Base-by-base conservation (phyloP, 257 asterid species). In the Capsicum pubescens region DNA sequence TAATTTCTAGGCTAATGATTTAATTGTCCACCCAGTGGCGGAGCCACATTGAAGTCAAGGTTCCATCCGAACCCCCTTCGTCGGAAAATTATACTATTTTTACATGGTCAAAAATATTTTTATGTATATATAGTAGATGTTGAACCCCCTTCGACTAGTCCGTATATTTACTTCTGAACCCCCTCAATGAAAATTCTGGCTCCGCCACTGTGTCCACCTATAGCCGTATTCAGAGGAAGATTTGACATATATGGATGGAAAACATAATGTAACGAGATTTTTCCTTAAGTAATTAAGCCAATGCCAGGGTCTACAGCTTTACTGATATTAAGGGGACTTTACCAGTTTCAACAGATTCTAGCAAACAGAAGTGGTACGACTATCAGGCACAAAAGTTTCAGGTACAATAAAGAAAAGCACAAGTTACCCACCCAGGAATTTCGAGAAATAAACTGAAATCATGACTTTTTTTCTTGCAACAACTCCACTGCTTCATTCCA, bases 401-500 rank as follows among this genome's bases (percentile, higher is more conserved):
- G 26, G 48, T 26, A 76, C 13, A 76, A 26, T 76, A 76, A 13
- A 63, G 81, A 76, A 76, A 76, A 15, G 1, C 2, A 2, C 8
- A 86, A 82, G 50, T 8, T 59, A 64, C 89, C 48, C 87, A 91
- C 93, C 92, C 93, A 12, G 98, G 99, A 86, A 96, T 92, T 85
- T 91, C 95, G 79, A 96, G 80, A 89, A 96, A 96, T 83, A 90
- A 90, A 88, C 91, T 93, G 91, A 96, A 96, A 87, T 96, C 99
- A 32, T 96, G 98, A 85, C 99, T 96, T 87, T 90, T 90, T 89
- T 92, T 84, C 97, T 94, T 96, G 97, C 99, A 96, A 87, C 99
- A 96, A 90, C 98, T 93, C 99, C 99, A 96, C 86, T 94, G 98
- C 89, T 96, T 96, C 92, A 86, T 96, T 83, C 99, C 99, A 85